Conservation (phyloP, 805 yeast species). For the Cyberlindnera subsufficiens region DNA sequence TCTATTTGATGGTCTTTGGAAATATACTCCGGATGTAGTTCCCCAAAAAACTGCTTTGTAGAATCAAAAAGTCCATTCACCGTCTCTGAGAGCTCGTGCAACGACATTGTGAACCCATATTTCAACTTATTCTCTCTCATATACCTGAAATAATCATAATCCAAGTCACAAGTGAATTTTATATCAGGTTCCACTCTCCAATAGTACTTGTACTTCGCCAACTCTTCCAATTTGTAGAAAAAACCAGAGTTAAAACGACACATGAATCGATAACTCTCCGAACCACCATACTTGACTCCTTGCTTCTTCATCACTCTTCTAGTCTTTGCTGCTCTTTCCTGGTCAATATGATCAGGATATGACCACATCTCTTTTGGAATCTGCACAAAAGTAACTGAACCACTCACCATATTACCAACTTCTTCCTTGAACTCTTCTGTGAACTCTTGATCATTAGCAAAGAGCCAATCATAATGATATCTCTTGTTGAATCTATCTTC, state of each 20-base stretch:
- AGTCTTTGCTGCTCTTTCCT: constrained; percentile 35
- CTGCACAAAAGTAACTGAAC: constrained; percentile 52
- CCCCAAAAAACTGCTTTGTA: constrained; percentile 41
- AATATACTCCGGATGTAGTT: constrained; percentile 35
- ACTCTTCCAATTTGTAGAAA: constrained; percentile 54
- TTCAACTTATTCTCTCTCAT: constrained; percentile 49
- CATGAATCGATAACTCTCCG: constrained; percentile 68
- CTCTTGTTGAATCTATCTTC: constrained; percentile 60
- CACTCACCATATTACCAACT: constrained; percentile 45
- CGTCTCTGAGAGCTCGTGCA: constrained; percentile 58
- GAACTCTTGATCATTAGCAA: constrained; percentile 64
- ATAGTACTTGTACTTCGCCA: constrained; percentile 57
- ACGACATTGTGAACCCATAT: constrained; percentile 64
- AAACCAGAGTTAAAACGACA: constrained; percentile 41
- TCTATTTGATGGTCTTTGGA: constrained; percentile 49
- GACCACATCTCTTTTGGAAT: constrained; percentile 61
- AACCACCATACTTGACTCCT: constrained; percentile 50
- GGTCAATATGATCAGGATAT: constrained; percentile 58
- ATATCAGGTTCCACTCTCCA: constrained; percentile 79
- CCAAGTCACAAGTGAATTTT: constrained; percentile 52
- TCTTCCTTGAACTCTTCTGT: constrained; percentile 42
- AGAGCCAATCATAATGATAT: constrained; percentile 71
- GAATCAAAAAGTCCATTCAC: constrained; percentile 61
- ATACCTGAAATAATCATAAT: constrained; percentile 55
- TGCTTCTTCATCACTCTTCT: constrained; percentile 37